Base-by-base conservation (phyloP, 1,284 basidiomycete species). In the Tilletia walkeri region DNA sequence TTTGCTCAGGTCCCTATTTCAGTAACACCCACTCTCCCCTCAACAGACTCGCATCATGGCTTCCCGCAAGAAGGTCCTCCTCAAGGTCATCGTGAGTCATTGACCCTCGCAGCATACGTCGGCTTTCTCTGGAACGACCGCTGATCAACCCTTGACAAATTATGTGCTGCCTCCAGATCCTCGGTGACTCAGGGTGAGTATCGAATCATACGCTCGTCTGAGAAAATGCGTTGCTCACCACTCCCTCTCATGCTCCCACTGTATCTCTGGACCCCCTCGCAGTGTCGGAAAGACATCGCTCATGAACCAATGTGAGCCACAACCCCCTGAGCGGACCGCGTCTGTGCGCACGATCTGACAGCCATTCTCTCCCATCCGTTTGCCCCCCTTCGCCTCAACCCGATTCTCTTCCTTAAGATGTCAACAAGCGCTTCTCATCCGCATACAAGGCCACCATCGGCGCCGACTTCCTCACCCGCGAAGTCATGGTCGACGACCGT, bases 241-340 rank as follows among this genome's bases (percentile, higher is more conserved):
- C 24, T 30, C 24, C 24, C 24, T 30, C 24, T 30, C 24, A 30
- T 30, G 24, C 24, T 30, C 24, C 24, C 24, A 30, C 24, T 38
- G 45, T 9, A n/a, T 48, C 38, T 39, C 14, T 41, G 24, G 2
- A 30, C 67, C 16, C 34, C 47, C 9, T 9, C 54, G 6, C 82
- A 96, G 95, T 73, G 96, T 99, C 85, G 96, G 95, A 68, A 99
- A 99, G 91, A 99, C 95, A 66, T 99, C 95, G 54, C 89, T 99
- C 80, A 99, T 99, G 96, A 99, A 98, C 88, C 96, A 99, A 87
- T 99, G 79, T 82, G 70, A 71, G 80, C 74, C 34, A 5, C 45
- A 2, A 18, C 30, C 34, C 34, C 47, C 49, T 20, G 34, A 65
- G n/a, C 10, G 20, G n/a, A 9, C 18, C 54, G 34, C 18, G 18